Evolutionary conservation across 208 protist species (phyloP), one percentile per base, ranked within the genome.

Genomic region (Acanthamoeba healyi): DNA sequence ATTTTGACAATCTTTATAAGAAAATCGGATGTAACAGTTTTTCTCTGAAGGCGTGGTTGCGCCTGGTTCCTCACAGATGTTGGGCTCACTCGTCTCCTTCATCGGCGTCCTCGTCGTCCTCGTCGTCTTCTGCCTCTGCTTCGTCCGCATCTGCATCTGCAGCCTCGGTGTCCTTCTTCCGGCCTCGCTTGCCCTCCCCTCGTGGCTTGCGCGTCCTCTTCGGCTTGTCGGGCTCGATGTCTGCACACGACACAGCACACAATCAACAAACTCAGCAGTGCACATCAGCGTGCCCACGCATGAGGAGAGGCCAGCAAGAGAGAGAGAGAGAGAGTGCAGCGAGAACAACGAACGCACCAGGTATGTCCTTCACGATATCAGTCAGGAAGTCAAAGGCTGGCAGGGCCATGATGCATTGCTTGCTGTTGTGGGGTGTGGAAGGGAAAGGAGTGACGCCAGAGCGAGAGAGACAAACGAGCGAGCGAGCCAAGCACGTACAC

Each of bases 201-300:
- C 81, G 44, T 29, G 81, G 81, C 81, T 89, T 89, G 38, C 81
- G 81, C 24, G 81, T 56, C 29, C 44, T 89, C 40, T n/a, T 56
- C 15, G 81, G 54, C 32, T 63, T 89, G 51, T 67, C 81, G 67
- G 81, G 81, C 40, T 67, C 81, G 17, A 67, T 65, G 44, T 89
- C 81, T 81, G 70, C 22, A 1, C 19, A 0, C 70, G 24, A n/a
- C n/a, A n/a, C n/a, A n/a, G n/a, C 36, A 29, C 10, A 81, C 29
- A 67, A 19, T 26, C 54, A 26, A 5, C 15, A 54, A 54, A 54
- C 49, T 19, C 49, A 54, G n/a, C 49, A 19, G 49, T 15, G 10
- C 10, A 54, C 32, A 77, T 40, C 5, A 22, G 67, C 10, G 22
- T 12, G 22, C 54, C 46, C 12, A 51, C 36, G 24, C 65, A 29